Evolutionary conservation across 1,284 basidiomycete species (phyloP).

Genomic region (Marasmius tenuissimus): DNA sequence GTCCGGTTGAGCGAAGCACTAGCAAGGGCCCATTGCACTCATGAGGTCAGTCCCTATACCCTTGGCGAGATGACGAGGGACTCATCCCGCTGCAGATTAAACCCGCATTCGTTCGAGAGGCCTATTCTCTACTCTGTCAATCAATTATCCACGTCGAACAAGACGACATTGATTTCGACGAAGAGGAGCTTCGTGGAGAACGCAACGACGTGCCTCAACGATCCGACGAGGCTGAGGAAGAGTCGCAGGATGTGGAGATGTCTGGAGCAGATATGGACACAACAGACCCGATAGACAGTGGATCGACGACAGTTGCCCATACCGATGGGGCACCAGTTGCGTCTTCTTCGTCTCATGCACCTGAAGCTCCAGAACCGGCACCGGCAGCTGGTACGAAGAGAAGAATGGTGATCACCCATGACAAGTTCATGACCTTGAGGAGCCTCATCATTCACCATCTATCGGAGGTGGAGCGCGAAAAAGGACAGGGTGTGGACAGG

Average conservation of each 20-base stretch:
- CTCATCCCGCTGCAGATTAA: conserved; percentile 63
- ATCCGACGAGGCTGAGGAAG: conserved; percentile 41
- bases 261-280: conserved; percentile 54
- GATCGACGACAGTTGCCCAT: conserved; percentile 40
- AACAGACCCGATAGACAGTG: conserved; percentile 60
- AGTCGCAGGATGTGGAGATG: conserved; percentile 63
- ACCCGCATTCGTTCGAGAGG: conserved; percentile 93
- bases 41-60: conserved; percentile 57
- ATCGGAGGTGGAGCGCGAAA: conserved; percentile 74
- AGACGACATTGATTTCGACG: conserved; percentile 97
- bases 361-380: conserved; percentile 25
- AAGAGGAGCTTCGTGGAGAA: conserved; percentile 77
- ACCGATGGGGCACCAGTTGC: conserved; percentile 2
- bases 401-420: conserved; percentile 92
- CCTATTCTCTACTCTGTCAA: conserved; percentile 90
- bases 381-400: conserved; percentile 48
- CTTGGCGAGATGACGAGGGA: background rate
- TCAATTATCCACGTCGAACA: conserved; percentile 99
- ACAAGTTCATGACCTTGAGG: conserved; percentile 91
- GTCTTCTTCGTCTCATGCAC: conserved; percentile 8
- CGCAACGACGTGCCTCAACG: conserved; percentile 32
- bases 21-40: conserved; percentile 93
- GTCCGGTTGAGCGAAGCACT: conserved; percentile 97
- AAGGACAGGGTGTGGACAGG: conserved; percentile 77
- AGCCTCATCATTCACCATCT: conserved; percentile 87